Evolutionary conservation across 345 rosid genomes (phyloP).

Genomic region (Psidium friedrichsthalianum): DNA sequence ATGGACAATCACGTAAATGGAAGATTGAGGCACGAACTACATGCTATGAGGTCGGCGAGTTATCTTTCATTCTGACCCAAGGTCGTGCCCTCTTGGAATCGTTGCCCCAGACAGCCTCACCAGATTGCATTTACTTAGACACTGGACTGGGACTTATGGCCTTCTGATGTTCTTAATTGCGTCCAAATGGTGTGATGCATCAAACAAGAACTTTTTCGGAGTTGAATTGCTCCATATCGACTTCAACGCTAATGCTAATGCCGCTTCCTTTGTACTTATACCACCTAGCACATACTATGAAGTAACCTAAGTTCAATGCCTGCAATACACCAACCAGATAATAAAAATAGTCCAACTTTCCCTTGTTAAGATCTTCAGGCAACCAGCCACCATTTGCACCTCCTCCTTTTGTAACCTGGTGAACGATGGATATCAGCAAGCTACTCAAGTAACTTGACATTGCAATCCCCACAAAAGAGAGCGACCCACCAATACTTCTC

Average conservation of each 20-base stretch:
- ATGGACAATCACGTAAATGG: neutral
- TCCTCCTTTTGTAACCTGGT: constrained; percentile 10
- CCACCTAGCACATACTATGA: constrained; percentile 24
- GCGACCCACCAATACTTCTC: constrained; percentile 36
- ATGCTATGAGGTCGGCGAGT: neutral
- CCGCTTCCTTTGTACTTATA: constrained; percentile 21
- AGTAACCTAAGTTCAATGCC: constrained; percentile 18
- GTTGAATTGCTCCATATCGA: neutral
- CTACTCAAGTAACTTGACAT: constrained; percentile 21
- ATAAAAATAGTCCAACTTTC: constrained; percentile 29
- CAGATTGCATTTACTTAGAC: neutral
- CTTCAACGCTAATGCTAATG: neutral
- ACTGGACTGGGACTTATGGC: neutral
- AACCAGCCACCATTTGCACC: constrained; percentile 15
- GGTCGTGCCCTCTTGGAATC: neutral
- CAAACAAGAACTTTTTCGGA: neutral
- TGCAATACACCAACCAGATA: constrained; percentile 23
- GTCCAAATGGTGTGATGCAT: neutral
- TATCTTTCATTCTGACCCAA: no score
- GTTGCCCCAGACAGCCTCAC: neutral
- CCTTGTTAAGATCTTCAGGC: constrained; percentile 32
- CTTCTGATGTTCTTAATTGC: constrained; percentile 2
- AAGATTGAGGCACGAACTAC: neutral
- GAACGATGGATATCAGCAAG: constrained; percentile 21
- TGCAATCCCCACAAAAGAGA: constrained; percentile 18